Evolutionary conservation across 768 basidiomycete species (phyloP).

Genomic region (Hericium coralloides): DNA sequence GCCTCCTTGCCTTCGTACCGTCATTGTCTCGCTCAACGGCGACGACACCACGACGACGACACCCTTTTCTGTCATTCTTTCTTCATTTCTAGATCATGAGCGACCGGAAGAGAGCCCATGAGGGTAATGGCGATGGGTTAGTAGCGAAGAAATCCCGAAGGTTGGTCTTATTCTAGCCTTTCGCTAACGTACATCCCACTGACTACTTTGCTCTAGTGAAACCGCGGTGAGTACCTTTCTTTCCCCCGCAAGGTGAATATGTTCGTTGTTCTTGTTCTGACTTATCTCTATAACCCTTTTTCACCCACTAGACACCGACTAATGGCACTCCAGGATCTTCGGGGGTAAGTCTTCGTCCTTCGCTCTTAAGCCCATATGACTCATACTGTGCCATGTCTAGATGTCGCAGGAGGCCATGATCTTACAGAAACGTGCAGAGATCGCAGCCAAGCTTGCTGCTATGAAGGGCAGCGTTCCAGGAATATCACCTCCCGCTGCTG

Average conservation of each 20-base stretch:
- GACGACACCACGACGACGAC: neutral
- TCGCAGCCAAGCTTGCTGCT: conserved; percentile 77
- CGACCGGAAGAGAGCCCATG: conserved; percentile 11
- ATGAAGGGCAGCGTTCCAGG: conserved; percentile 15
- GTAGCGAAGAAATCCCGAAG: conserved; percentile 35
- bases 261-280: conserved; percentile 43
- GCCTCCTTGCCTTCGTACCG: neutral
- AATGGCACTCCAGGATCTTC: conserved; percentile 30
- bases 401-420: conserved; percentile 56
- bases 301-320: conserved; percentile 38
- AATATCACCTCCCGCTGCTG: conserved; percentile 19
- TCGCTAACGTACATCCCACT: conserved; percentile 9
- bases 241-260: conserved; percentile 63
- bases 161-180: conserved; percentile 31
- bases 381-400: conserved; percentile 19
- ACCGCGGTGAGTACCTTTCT: conserved; percentile 52
- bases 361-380: neutral
- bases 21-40: neutral
- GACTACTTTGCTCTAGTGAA: conserved; percentile 37
- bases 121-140: conserved; percentile 5
- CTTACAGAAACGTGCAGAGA: conserved; percentile 76
- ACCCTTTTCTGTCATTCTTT: neutral
- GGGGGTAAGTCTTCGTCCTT: neutral
- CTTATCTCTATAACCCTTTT: conserved; percentile 62
- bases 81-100: conserved; percentile 4